Evolutionary conservation across 2,329 filamentous ascomycete species (phyloP).

Genomic region (Diplodia scrobiculata): DNA sequence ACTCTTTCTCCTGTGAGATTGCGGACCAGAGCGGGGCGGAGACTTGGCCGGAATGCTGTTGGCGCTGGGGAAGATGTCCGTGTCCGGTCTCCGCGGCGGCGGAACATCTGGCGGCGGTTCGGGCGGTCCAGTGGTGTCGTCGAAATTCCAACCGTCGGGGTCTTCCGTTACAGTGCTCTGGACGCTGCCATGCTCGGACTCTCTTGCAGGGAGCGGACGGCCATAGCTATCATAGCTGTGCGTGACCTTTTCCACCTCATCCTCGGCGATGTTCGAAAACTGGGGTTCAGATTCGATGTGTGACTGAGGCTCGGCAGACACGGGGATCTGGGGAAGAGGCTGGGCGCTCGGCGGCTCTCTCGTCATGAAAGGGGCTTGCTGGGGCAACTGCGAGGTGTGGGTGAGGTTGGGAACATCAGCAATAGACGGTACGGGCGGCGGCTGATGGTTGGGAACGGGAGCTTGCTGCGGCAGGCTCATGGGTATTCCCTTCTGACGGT

Average conservation of each 20-base stretch:
- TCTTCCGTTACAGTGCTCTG: constrained; percentile 54
- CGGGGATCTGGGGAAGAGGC: constrained; percentile 29
- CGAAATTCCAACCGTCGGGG: constrained; percentile 87
- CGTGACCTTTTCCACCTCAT: constrained; percentile 60
- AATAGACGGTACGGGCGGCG: constrained; percentile 50
- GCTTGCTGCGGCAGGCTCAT: constrained; percentile 41
- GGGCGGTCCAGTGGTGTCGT: constrained; percentile 67
- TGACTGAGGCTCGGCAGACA: constrained; percentile 35
- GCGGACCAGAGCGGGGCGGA: constrained; percentile 65
- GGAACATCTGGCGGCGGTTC: constrained; percentile 59
- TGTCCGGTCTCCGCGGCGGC: constrained; percentile 72
- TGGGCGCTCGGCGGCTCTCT: constrained; percentile 50
- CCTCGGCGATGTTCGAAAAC: constrained; percentile 53
- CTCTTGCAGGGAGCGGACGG: constrained; percentile 51
- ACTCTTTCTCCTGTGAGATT: constrained; percentile 76
- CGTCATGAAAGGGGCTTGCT: constrained; percentile 49
- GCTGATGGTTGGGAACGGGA: constrained; percentile 64
- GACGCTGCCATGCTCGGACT: constrained; percentile 43
- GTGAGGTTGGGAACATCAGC: constrained; percentile 50
- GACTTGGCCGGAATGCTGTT: constrained; percentile 78
- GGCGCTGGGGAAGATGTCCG: constrained; percentile 81
- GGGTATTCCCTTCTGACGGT: constrained; percentile 44
- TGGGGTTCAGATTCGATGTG: constrained; percentile 41
- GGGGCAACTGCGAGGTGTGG: constrained; percentile 44
- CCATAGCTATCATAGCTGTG: constrained; percentile 63